Evolutionary conservation across 805 yeast species (phyloP).

Genomic region (Yarrowia yakushimensis): DNA sequence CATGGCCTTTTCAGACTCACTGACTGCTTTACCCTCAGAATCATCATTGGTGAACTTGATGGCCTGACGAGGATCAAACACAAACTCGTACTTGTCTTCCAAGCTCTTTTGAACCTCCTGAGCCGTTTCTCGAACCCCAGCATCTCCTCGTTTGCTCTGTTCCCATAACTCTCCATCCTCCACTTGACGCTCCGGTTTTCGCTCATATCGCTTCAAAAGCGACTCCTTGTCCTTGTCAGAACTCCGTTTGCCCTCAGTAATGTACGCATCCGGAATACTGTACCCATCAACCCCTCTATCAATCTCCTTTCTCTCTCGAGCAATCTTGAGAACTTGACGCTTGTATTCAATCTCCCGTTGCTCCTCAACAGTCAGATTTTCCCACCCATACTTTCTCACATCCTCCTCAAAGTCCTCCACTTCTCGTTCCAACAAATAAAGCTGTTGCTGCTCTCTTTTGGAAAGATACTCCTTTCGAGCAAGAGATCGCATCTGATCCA

Average conservation of each 20-base stretch:
- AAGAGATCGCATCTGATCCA: conserved; percentile 43
- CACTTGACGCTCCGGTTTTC: neutral
- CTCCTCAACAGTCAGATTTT: conserved; percentile 47
- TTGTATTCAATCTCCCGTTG: conserved; percentile 51
- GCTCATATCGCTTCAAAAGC: neutral
- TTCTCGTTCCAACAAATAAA: conserved; percentile 46
- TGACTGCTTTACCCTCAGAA: conserved; percentile 41
- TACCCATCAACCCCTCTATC: conserved; percentile 44
- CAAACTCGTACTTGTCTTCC: conserved; percentile 60
- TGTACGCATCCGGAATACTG: conserved; percentile 54
- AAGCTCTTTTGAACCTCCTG: conserved; percentile 38
- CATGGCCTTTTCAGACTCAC: conserved; percentile 28
- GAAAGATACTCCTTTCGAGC: conserved; percentile 51
- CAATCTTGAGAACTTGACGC: conserved; percentile 47
- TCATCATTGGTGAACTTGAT: conserved; percentile 56
- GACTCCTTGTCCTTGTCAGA: conserved; percentile 52
- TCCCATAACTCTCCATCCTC: conserved; percentile 29
- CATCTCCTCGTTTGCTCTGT: conserved; percentile 50
- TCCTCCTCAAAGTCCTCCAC: conserved; percentile 49
- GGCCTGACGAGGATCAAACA: conserved; percentile 64
- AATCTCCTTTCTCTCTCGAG: conserved; percentile 42
- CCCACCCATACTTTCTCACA: conserved; percentile 53
- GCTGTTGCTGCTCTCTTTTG: conserved; percentile 48
- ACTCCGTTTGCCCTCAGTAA: conserved; percentile 47
- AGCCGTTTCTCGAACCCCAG: conserved; percentile 44